Evolutionary conservation across 2,329 filamentous ascomycete genomes (phyloP), one percentile per base, ranked within the genome.

Genomic region (Teratosphaeria destructans): DNA sequence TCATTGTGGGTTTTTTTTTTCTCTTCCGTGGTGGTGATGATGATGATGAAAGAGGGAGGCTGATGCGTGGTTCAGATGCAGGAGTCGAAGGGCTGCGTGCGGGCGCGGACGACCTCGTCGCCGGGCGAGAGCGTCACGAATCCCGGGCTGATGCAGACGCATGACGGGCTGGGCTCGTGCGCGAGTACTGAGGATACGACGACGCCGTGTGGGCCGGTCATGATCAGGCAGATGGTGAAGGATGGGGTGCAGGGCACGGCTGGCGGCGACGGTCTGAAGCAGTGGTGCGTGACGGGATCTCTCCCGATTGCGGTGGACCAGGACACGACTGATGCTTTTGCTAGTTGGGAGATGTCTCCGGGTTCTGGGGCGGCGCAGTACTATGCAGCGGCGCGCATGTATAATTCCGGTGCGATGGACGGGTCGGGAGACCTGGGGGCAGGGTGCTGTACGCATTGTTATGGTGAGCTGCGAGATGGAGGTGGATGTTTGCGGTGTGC

Each of bases 361-460:
- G 55, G 70, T 56, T 60, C 69, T 19, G 69, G 73, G 57, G 72
- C 70, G 49, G 8, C 11, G 5, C 74, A 72, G 52, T 79, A 73
- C 68, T 81, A 79, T 67, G 72, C 67, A 57, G 78, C 75, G 0
- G 75, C 77, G 16, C 71, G 78, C 37, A 72, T 75, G n/a, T 81
- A 80, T 71, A 81, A 81, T 68, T 75, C 73, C 19, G 78, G 78
- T 16, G 65, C 77, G 5, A 72, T 75, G 49, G 70, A 73, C 57
- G 34, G 61, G 5, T 60, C 56, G n/a, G 65, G 64, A 1, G 57
- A 67, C 55, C 52, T 71, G 12, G 75, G 76, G 54, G 71, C 78
- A 32, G 78, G 76, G 35, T 73, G 78, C 66, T 75, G 73, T 34
- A 80, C 78, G n/a, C 74, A 76, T 62, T 81, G 79, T 71, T 83